Base-by-base conservation (phyloP, 2,329 filamentous ascomycete species). In the Aspergillus jensenii region DNA sequence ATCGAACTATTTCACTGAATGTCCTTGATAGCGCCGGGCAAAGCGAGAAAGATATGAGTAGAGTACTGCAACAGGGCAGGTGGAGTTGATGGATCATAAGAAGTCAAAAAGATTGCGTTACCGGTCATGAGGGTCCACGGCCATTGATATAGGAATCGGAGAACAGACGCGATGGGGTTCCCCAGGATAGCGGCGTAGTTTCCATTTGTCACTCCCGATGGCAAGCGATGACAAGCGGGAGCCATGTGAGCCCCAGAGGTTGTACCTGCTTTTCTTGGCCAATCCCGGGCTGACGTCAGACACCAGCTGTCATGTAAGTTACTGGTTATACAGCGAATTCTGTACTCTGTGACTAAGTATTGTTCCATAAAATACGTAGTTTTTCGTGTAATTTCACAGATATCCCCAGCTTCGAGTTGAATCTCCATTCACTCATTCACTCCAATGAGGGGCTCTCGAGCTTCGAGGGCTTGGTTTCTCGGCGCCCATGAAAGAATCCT, bases 201-300 rank as follows among this genome's bases (percentile, higher is more conserved):
- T 68, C 60, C 65, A 59, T 71, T 68, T 71, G 67, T 71, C 64
- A 70, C 62, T 55, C 45, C 69, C 71, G 71, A 66, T 50, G 67
- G 51, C 63, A 73, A 72, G 69, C 71, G 71, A 68, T 49, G 67
- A 45, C 68, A 73, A 73, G 70, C 71, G 70, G 37, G 54, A 56
- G 25, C 50, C 52, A 52, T 50, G 58, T 49, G 58, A 57, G 41
- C 49, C 41, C 46, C 43, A 46, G 45, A 52, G 61, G 61, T 50
- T 62, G 56, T 59, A 62, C 62, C 53, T 64, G 60, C 60, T 59
- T 59, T 40, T 59, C 52, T 55, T 47, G 56, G 59, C 47, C 55
- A 56, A 58, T 58, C 21, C 27, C 17, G 4, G 48, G 27, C 37
- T 59, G 56, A 61, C 56, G 56, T 51, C 56, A 45, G 23, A 49